Conservation (phyloP, 2,329 filamentous ascomycete genomes). For the Xylaria sp. region DNA sequence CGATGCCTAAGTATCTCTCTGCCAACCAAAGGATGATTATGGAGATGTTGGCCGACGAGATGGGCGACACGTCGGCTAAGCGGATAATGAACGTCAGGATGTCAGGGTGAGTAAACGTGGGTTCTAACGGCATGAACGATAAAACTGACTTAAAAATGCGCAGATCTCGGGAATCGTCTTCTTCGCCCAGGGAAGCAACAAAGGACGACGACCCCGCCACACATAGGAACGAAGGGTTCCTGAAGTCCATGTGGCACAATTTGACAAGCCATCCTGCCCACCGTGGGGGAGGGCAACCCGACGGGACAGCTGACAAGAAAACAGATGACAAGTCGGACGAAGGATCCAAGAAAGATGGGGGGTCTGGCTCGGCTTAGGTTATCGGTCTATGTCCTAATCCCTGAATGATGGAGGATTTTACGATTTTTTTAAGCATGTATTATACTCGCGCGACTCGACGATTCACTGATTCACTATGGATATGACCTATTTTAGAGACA, state of each 20-base stretch:
- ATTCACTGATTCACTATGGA: constrained; percentile 11
- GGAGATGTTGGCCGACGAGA: constrained; percentile 95
- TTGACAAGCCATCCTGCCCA: constrained; percentile 75
- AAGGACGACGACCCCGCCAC: constrained; percentile 43
- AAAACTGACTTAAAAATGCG: constrained; percentile 18
- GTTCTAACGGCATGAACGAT: neutral
- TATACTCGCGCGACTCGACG: constrained; percentile 26
- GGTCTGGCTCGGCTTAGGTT: constrained; percentile 33
- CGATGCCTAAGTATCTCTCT: constrained; percentile 92
- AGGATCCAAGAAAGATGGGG: constrained; percentile 31
- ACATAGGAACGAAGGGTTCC: constrained; percentile 83
- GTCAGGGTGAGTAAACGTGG: constrained; percentile 47
- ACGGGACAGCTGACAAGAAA: constrained; percentile 32
- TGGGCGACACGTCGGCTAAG: constrained; percentile 89
- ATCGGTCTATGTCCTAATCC: neutral
- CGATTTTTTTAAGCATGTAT: constrained; percentile 32
- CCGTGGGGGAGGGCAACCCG: constrained; percentile 35
- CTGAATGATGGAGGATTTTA: constrained; percentile 35
- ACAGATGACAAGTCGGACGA: constrained; percentile 31
- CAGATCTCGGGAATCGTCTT: no score
- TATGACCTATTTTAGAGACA: constrained; percentile 25
- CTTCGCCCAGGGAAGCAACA: constrained; percentile 23
- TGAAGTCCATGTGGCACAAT: constrained; percentile 92
- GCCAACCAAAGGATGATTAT: constrained; percentile 90
- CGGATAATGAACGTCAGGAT: constrained; percentile 82